Evolutionary conservation across 441 rosid species (phyloP).

Genomic region (Adansonia madagascariensis): DNA sequence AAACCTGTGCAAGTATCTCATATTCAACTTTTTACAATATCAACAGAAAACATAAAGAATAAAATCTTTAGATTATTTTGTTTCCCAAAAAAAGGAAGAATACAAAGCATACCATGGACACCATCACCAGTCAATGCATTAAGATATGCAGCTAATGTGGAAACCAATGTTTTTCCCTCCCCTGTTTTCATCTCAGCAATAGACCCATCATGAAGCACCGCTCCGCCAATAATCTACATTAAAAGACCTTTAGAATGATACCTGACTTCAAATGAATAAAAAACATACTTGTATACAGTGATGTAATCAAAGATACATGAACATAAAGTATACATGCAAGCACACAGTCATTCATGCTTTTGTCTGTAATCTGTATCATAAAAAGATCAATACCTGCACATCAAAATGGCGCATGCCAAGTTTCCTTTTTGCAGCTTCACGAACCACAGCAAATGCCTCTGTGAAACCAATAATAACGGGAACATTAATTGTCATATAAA

Average conservation of each 20-base stretch:
- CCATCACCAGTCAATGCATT: conserved; percentile 93
- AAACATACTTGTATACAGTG: background rate
- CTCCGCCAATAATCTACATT: conserved; percentile 86
- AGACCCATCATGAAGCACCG: conserved; percentile 96
- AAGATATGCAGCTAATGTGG: conserved; percentile 93
- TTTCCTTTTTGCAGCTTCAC: conserved; percentile 94
- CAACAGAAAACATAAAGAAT: conserved; percentile 21
- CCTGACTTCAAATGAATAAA: conserved; percentile 17
- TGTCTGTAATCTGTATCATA: background rate
- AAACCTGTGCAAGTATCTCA: background rate
- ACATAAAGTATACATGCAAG: background rate
- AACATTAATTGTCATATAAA: background rate
- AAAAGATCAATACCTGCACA: conserved; percentile 80
- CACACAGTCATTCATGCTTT: background rate
- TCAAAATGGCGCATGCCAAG: conserved; percentile 99
- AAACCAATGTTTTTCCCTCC: conserved; percentile 94
- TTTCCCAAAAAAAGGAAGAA: conserved; percentile 19
- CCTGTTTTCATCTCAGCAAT: conserved; percentile 99
- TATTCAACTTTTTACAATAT: conserved; percentile 17
- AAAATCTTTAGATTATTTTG: conserved; percentile 16
- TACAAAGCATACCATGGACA: conserved; percentile 74
- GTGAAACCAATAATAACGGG: conserved; percentile 26
- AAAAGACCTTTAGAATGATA: conserved; percentile 30
- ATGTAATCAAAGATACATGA: background rate
- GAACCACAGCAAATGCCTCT: conserved; percentile 97